phyloP scores from a whole-genome alignment of 768 basidiomycete genomes.

The Thelephora ganbajun region DNA sequence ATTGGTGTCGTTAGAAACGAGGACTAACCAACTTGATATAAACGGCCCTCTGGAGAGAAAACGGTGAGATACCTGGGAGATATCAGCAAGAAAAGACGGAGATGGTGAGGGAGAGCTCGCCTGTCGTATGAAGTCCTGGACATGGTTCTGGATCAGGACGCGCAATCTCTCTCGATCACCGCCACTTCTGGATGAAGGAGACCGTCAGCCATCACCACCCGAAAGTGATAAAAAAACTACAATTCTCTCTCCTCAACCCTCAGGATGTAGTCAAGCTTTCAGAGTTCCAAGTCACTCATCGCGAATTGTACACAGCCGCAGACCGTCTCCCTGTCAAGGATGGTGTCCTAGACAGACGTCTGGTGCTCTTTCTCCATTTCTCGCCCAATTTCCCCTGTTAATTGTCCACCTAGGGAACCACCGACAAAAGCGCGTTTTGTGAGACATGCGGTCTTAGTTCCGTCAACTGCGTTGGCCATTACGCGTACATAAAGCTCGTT shows the following conservation, averaged over 20 bases:
- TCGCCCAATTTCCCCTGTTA: not conserved
- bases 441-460: constrained; percentile 89
- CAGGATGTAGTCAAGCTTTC: constrained; percentile 94
- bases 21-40: constrained; percentile 93
- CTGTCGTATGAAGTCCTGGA: constrained; percentile 91
- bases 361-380: constrained; percentile 35
- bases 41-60: constrained; percentile 91
- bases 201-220: constrained; percentile 65
- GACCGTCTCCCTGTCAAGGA: constrained; percentile 79
- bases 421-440: constrained; percentile 84
- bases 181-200: constrained; percentile 50
- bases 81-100: not conserved
- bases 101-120: constrained; percentile 20
- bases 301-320: constrained; percentile 77
- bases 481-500: constrained; percentile 94
- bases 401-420: constrained; percentile 56
- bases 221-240: constrained; percentile 87
- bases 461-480: constrained; percentile 95
- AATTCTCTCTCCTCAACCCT: constrained; percentile 87
- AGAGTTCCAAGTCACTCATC: constrained; percentile 90
- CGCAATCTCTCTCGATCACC: constrained; percentile 29
- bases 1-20: not conserved
- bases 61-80: constrained; percentile 75
- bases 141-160: constrained; percentile 63
- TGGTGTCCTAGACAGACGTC: constrained; percentile 84